Conservation (phyloP, 495 filamentous ascomycete genomes). For the Aspergillus sparsus region DNA sequence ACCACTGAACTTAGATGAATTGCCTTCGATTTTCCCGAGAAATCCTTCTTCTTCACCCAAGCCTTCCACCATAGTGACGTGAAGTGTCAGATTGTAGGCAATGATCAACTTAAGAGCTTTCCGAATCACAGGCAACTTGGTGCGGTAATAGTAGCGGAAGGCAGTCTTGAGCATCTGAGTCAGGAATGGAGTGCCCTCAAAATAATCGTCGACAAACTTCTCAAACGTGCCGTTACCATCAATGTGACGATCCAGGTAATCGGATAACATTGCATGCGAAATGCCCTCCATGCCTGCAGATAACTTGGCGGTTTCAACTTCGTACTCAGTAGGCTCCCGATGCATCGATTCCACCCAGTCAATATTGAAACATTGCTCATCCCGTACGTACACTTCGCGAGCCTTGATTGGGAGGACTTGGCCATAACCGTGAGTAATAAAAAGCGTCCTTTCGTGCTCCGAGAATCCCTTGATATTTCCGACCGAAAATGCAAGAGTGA, state of each 20-base stretch:
- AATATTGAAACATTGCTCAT: slow-evolving; percentile 87
- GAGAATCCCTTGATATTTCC: slow-evolving; percentile 93
- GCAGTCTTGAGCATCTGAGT: slow-evolving; percentile 93
- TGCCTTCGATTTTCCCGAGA: slow-evolving; percentile 76
- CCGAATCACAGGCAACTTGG: slow-evolving; percentile 78
- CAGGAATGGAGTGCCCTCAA: slow-evolving; percentile 88
- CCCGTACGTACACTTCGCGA: slow-evolving; percentile 84
- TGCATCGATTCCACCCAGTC: slow-evolving; percentile 85
- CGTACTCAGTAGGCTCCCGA: slow-evolving; percentile 71
- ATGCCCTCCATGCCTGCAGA: slow-evolving; percentile 84
- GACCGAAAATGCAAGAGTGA: slow-evolving; percentile 80
- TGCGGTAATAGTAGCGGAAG: slow-evolving; percentile 82
- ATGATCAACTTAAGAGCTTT: slow-evolving; percentile 90
- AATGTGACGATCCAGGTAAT: slow-evolving; percentile 90
- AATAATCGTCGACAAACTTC: slow-evolving; percentile 89
- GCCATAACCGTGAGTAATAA: slow-evolving; percentile 88
- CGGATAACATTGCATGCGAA: slow-evolving; percentile 69
- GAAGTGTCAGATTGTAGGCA: slow-evolving; percentile 88
- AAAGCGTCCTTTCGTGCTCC: slow-evolving; percentile 72
- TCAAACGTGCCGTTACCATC: slow-evolving; percentile 77
- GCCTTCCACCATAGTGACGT: slow-evolving; percentile 89
- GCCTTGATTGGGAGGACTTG: slow-evolving; percentile 85
- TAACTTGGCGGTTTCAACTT: slow-evolving; percentile 79
- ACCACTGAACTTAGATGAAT: slow-evolving; percentile 76
- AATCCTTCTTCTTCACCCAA: slow-evolving; percentile 75